These are phyloP conservation scores for Podospora pseudopauciseta DNA, from an alignment of 495 filamentous ascomycete genomes.

Conservation along the genomic window DNA sequence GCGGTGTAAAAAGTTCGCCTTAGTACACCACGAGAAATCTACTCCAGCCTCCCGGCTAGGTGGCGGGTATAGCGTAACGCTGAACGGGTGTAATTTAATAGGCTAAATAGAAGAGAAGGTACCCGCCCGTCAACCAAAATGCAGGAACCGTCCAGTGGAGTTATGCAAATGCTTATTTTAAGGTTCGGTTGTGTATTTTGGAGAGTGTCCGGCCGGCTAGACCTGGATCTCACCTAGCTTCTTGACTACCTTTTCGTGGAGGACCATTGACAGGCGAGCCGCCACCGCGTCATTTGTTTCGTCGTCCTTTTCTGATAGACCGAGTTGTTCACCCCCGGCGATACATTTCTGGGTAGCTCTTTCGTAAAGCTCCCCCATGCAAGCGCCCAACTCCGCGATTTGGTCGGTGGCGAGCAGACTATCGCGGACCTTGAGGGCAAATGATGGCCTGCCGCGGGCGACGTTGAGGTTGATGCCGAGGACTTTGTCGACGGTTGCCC, in stretches of 20 bases:
- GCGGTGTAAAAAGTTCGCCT: neutral
- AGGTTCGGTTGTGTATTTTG: neutral
- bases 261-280: constrained; percentile 28
- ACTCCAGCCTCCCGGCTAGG: neutral
- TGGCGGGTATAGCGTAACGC: constrained; percentile 14
- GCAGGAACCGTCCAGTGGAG: neutral
- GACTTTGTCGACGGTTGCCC: constrained; percentile 49
- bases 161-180: neutral
- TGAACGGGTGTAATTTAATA: constrained; percentile 12
- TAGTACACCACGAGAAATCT: neutral
- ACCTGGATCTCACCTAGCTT: constrained; percentile 33
- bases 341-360: constrained; percentile 32
- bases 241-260: constrained; percentile 40
- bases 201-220: constrained; percentile 8
- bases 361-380: constrained; percentile 36
- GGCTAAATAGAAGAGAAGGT: constrained; percentile 17
- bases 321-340: constrained; percentile 30
- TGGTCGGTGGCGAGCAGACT: constrained; percentile 25
- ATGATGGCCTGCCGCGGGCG: constrained; percentile 25
- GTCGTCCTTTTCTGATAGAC: constrained; percentile 30
- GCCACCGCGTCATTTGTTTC: constrained; percentile 35
- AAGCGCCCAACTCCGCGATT: constrained; percentile 32
- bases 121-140: neutral
- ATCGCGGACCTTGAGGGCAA: constrained; percentile 31
- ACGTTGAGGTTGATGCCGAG: constrained; percentile 36